Percentiles rank a stretch among this genome's conserved stretches.
Evolutionary conservation across 768 basidiomycete species (phyloP).

Genomic region (Nidula microcarpa): DNA sequence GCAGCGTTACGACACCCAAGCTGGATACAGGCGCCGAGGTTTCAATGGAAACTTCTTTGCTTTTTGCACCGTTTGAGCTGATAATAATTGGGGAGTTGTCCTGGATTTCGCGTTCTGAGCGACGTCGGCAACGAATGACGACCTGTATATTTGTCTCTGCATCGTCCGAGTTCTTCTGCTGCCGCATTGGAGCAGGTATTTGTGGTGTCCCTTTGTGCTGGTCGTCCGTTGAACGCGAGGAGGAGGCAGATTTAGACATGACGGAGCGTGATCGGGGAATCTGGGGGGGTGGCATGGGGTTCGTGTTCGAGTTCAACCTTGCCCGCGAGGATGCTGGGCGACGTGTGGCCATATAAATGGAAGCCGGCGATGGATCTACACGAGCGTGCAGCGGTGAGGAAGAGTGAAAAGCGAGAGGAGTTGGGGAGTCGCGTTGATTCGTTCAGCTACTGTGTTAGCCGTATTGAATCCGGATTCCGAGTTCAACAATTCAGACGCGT

Average conservation of each 20-base stretch:
- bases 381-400: neutral
- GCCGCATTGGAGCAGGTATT: slow-evolving; percentile 5
- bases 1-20: slow-evolving; percentile 69
- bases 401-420: neutral
- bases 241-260: slow-evolving; percentile 37
- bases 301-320: slow-evolving; percentile 25
- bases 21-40: slow-evolving; percentile 66
- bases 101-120: slow-evolving; percentile 81
- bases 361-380: neutral
- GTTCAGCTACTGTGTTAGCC: neutral
- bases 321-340: slow-evolving; percentile 51
- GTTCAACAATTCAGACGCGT: slow-evolving; percentile 18
- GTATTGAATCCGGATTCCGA: neutral
- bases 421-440: neutral
- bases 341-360: slow-evolving; percentile 56
- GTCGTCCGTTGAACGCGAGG: slow-evolving; percentile 23
- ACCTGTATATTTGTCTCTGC: slow-evolving; percentile 89
- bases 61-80: slow-evolving; percentile 70
- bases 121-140: slow-evolving; percentile 82
- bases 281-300: slow-evolving; percentile 25
- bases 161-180: slow-evolving; percentile 32
- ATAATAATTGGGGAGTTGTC: slow-evolving; percentile 89
- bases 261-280: slow-evolving; percentile 45
- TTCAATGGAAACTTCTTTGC: slow-evolving; percentile 78
- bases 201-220: neutral